Evolutionary conservation across 2,329 filamentous ascomycete genomes (phyloP).

Genomic region (Botrytis aclada): DNA sequence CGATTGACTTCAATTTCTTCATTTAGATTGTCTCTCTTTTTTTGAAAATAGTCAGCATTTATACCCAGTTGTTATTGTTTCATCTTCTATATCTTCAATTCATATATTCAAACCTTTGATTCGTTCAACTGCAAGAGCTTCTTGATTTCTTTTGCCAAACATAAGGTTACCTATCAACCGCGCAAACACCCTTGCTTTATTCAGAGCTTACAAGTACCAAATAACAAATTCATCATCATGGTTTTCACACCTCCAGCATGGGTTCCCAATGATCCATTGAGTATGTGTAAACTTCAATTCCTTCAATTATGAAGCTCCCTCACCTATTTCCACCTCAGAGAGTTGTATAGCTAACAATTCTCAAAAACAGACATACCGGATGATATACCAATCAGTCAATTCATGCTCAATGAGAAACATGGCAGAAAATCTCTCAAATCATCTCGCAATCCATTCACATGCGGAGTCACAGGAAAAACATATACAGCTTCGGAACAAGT

Average conservation of each 20-base stretch:
- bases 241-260: constrained; percentile 59
- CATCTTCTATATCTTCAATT: neutral
- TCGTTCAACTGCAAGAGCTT: neutral
- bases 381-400: constrained; percentile 69
- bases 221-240: constrained; percentile 26
- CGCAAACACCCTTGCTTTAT: neutral
- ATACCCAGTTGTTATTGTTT: neutral
- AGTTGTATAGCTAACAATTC: constrained; percentile 14
- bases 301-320: neutral
- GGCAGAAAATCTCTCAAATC: constrained; percentile 62
- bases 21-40: neutral
- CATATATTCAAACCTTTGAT: neutral
- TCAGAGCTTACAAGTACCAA: neutral
- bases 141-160: neutral
- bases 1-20: neutral
- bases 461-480: constrained; percentile 67
- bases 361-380: constrained; percentile 51
- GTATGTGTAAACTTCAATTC: constrained; percentile 39
- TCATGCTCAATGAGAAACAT: constrained; percentile 70
- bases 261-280: constrained; percentile 57
- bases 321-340: neutral
- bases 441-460: constrained; percentile 71
- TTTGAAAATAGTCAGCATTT: neutral
- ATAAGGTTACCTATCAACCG: neutral
- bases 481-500: constrained; percentile 62